Conservation (phyloP, 2,329 filamentous ascomycete genomes). For the Cytospora piceae region DNA sequence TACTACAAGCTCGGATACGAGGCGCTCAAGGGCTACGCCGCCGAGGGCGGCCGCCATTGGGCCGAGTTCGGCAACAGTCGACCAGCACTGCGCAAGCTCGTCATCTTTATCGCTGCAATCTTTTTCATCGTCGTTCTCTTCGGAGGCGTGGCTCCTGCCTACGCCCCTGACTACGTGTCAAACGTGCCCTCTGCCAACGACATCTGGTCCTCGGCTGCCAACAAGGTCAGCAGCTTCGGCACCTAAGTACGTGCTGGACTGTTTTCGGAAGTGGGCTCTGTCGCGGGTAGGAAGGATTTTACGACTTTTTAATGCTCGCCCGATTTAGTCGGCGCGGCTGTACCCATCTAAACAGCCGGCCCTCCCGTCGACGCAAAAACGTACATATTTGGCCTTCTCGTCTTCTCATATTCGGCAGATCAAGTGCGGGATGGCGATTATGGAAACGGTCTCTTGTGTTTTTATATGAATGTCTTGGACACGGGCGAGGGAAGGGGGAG, state of each 20-base stretch:
- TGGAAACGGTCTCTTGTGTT: conserved; percentile 2
- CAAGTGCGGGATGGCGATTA: conserved; percentile 12
- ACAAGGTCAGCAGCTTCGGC: conserved; percentile 50
- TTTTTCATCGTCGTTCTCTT: conserved; percentile 72
- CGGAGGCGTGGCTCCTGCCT: conserved; percentile 65
- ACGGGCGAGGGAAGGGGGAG: not conserved
- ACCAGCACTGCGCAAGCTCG: conserved; percentile 77
- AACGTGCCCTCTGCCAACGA: conserved; percentile 52
- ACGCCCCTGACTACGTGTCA: conserved; percentile 53
- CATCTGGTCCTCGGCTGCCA: conserved; percentile 53
- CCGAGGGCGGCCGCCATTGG: conserved; percentile 76
- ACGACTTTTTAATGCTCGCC: conserved; percentile 20
- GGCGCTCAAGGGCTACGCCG: conserved; percentile 78
- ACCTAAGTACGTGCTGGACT: conserved; percentile 1
- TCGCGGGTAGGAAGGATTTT: conserved; percentile 2
- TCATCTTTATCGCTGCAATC: conserved; percentile 67
- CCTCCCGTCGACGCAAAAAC: conserved; percentile 8
- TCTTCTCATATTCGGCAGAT: not conserved
- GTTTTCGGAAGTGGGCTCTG: not conserved
- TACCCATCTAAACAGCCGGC: conserved; percentile 1
- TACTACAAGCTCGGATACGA: conserved; percentile 88
- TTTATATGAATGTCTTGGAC: not conserved
- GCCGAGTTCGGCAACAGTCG: conserved; percentile 80
- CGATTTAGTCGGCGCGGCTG: not conserved
- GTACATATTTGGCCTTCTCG: conserved; percentile 23